These are phyloP conservation scores for Marvania coccoides DNA, from an alignment of 139 green algal species.

Conservation along the genomic window DNA sequence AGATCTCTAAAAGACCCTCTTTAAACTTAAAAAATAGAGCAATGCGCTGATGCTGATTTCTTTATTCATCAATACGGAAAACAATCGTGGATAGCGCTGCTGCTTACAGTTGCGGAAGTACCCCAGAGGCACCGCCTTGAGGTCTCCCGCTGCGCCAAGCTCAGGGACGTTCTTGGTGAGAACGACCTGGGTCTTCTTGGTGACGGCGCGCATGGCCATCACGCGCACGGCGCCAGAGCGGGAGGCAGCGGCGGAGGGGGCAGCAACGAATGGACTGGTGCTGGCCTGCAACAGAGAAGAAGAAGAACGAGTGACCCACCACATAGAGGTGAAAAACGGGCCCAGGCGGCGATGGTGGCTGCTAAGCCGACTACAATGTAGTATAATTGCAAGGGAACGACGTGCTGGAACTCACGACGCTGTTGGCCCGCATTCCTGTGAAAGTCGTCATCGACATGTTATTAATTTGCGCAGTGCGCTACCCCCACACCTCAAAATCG, in stretches of 20 bases:
- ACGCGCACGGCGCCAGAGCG: slow-evolving; percentile 1
- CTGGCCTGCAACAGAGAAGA: neutral
- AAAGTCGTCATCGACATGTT: too few species aligned
- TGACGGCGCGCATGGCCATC: slow-evolving; percentile 22
- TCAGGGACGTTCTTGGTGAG: slow-evolving; percentile 38
- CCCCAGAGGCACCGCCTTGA: slow-evolving; percentile 69
- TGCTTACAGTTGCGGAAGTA: slow-evolving; percentile 95
- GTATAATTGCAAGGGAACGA: too few species aligned
- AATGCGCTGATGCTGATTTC: too few species aligned
- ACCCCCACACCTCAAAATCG: too few species aligned
- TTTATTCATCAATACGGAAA: too few species aligned
- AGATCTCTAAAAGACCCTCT: too few species aligned
- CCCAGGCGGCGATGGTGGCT: neutral
- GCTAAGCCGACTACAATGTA: too few species aligned
- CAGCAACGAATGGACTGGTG: neutral
- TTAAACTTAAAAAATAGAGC: too few species aligned
- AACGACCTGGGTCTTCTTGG: slow-evolving; percentile 48
- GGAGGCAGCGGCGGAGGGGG: neutral
- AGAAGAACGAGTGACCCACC: neutral
- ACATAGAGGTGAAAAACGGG: neutral
- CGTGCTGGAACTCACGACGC: too few species aligned
- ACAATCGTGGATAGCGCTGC: too few species aligned
- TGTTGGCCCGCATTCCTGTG: too few species aligned
- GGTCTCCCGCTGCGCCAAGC: slow-evolving; percentile 56
- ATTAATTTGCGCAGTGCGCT: too few species aligned